Conservation (phyloP, 176 grass and related monocot species). For the barley (Hordeum vulgare) region DNA sequence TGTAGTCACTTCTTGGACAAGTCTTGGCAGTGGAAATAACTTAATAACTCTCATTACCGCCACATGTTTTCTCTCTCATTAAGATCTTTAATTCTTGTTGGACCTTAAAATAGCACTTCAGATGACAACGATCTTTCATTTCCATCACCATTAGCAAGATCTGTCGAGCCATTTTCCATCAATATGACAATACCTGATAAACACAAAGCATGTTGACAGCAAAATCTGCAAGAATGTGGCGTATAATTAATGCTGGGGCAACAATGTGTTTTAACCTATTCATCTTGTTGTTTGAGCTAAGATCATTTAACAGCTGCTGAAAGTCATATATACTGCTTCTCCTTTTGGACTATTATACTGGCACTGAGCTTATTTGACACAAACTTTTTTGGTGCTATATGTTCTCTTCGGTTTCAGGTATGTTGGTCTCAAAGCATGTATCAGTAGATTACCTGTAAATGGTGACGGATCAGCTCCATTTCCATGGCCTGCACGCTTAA, state of each 20-base stretch:
- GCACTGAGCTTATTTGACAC: neutral
- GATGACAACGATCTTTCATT: neutral
- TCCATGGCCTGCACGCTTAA: constrained; percentile 65
- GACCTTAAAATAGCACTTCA: neutral
- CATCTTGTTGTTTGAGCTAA: neutral
- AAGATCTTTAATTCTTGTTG: neutral
- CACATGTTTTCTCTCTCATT: neutral
- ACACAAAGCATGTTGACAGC: neutral
- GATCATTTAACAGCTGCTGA: neutral
- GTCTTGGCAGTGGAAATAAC: neutral
- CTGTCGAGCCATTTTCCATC: neutral
- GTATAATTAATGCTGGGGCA: neutral
- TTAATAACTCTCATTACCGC: neutral
- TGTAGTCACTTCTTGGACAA: neutral
- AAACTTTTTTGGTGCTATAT: neutral
- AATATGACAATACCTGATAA: neutral
- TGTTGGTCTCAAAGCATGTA: constrained; percentile 81
- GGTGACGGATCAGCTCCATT: constrained; percentile 40
- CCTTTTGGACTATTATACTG: constrained; percentile 2
- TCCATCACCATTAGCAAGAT: neutral
- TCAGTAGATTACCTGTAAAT: constrained; percentile 63
- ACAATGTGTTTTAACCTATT: neutral
- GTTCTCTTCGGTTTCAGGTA: constrained; percentile 44
- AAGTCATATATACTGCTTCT: neutral
- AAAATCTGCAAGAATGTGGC: neutral